A percentile compares a stretch with the other conserved stretches of the same genome.
phyloP scores from a whole-genome alignment of 2,329 filamentous ascomycete genomes.

The Fusarium bactridioides region DNA sequence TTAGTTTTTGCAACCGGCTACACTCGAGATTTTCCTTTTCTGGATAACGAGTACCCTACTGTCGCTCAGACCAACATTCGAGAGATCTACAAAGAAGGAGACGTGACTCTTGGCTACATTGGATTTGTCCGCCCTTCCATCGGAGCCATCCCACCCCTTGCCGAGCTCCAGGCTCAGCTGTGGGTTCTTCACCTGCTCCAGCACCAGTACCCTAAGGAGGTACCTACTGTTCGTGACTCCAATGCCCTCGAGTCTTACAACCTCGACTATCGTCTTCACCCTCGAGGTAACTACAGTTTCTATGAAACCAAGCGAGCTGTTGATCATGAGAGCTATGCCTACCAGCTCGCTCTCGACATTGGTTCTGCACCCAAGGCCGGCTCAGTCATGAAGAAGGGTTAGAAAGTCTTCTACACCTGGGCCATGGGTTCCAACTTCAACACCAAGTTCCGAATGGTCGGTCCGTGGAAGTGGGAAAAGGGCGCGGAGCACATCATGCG shows the following conservation, averaged over 20 bases:
- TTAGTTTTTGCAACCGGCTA: slow-evolving; percentile 59
- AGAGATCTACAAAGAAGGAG: slow-evolving; percentile 56
- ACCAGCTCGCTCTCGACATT: slow-evolving; percentile 59
- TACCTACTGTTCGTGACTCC: slow-evolving; percentile 17
- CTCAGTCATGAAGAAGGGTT: slow-evolving; percentile 47
- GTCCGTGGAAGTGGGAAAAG: slow-evolving; percentile 53
- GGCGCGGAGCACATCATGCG: slow-evolving; percentile 50
- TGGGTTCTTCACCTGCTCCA: slow-evolving; percentile 54
- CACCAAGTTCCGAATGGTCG: slow-evolving; percentile 56
- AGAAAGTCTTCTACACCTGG: slow-evolving; percentile 53
- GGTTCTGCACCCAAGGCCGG: slow-evolving; percentile 51
- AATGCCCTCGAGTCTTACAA: slow-evolving; percentile 47
- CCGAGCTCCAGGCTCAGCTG: slow-evolving; percentile 58
- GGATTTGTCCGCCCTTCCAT: slow-evolving; percentile 57
- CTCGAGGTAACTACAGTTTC: slow-evolving; percentile 45
- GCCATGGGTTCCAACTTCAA: slow-evolving; percentile 60
- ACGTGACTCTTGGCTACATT: slow-evolving; percentile 54
- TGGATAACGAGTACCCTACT: slow-evolving; percentile 50
- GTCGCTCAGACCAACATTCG: slow-evolving; percentile 60
- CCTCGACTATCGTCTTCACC: slow-evolving; percentile 51
- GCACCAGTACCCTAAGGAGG: slow-evolving; percentile 32
- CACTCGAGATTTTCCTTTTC: slow-evolving; percentile 51
- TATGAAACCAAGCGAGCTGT: slow-evolving; percentile 51
- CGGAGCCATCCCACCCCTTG: slow-evolving; percentile 57
- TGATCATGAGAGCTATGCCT: slow-evolving; percentile 59